Evolutionary conservation across 257 asterid species (phyloP).

Genomic region (Petunia axillaris): DNA sequence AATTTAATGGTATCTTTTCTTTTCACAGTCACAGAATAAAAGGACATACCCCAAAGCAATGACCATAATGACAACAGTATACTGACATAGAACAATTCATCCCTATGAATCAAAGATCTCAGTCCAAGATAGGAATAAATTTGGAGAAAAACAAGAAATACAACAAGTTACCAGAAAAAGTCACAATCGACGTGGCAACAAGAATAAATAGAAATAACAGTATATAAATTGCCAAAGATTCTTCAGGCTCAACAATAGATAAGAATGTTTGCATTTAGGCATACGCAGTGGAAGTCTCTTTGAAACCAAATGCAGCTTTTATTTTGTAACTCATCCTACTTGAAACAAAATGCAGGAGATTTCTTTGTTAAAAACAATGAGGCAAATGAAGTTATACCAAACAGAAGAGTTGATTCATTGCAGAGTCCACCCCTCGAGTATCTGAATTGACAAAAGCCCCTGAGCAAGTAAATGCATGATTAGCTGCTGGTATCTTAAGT

Average conservation of each 20-base stretch:
- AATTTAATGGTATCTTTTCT: no score
- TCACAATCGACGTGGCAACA: neutral
- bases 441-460: neutral
- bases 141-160: neutral
- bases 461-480: neutral
- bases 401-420: neutral
- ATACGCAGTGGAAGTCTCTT: neutral
- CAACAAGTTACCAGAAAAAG: conserved; percentile 6
- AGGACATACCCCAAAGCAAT: no score
- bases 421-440: neutral
- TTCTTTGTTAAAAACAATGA: neutral
- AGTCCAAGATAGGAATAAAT: neutral
- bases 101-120: neutral
- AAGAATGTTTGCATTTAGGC: neutral
- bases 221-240: neutral
- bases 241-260: neutral
- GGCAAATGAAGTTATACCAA: neutral
- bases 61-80: neutral
- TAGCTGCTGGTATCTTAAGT: neutral
- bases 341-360: neutral
- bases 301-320: neutral
- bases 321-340: neutral
- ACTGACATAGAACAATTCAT: neutral
- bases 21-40: no score
- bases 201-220: neutral